Conservation (phyloP, 192 early-diverging fungal genomes). For the Backusella luteola region DNA sequence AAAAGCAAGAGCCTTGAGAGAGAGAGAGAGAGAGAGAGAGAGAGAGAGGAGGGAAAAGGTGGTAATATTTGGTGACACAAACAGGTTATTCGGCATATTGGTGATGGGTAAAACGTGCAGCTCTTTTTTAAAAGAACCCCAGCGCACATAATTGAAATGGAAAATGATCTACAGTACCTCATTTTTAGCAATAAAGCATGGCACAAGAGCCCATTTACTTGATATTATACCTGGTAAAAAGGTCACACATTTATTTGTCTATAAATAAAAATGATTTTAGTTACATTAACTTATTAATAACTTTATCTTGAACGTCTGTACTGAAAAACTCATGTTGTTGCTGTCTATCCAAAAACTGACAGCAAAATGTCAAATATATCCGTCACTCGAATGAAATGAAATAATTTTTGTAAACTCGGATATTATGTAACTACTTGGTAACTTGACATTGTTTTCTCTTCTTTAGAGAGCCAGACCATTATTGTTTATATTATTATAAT, state of each 20-base stretch:
- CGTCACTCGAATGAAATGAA: too few relatives aligned
- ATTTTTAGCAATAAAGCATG: background rate
- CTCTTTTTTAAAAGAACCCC: background rate
- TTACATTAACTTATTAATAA: background rate
- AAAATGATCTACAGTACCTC: background rate
- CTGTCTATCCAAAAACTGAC: background rate
- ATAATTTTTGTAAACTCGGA: too few relatives aligned
- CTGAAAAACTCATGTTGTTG: background rate
- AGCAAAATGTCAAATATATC: background rate
- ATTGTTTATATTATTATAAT: too few relatives aligned
- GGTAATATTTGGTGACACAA: background rate
- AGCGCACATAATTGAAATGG: background rate
- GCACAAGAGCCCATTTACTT: background rate
- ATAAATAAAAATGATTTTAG: background rate
- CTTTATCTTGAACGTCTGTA: background rate
- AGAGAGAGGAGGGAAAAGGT: background rate
- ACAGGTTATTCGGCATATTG: background rate
- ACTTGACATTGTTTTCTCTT: too few relatives aligned
- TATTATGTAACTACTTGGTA: too few relatives aligned
- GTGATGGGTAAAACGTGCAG: background rate
- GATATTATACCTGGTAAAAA: background rate
- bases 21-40: background rate
- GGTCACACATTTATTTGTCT: background rate
- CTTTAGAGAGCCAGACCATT: too few relatives aligned
- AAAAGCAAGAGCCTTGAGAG: background rate